phyloP scores from a whole-genome alignment of 73 alveolate genomes.

The Urostyla sp. region DNA sequence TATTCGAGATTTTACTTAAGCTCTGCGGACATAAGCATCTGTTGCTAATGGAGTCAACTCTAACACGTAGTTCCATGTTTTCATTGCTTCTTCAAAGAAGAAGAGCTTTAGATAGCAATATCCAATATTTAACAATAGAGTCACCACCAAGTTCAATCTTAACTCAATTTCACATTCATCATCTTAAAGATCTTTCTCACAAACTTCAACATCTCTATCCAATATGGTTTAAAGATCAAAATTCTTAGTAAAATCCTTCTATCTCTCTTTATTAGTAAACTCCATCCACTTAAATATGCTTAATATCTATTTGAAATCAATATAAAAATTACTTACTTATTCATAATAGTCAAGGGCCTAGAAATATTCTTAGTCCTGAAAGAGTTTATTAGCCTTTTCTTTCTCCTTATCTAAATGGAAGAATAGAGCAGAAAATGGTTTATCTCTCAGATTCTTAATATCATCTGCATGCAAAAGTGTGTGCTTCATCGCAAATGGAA shows the following conservation, averaged over 20 bases:
- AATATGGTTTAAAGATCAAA: conserved; percentile 48
- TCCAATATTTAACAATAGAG: conserved; percentile 30
- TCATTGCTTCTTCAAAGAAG: conserved; percentile 48
- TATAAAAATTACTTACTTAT: not conserved
- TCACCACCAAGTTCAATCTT: conserved; percentile 32
- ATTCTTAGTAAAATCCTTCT: conserved; percentile 36
- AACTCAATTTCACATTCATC: conserved; percentile 56
- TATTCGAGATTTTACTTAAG: conserved; percentile 6
- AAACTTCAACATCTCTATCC: not conserved
- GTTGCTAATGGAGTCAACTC: conserved; percentile 42
- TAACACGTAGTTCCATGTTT: conserved; percentile 3
- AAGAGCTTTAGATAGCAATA: conserved; percentile 35
- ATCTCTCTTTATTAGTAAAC: conserved; percentile 20
- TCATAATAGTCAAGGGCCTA: conserved; percentile 48
- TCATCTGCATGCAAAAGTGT: conserved; percentile 55
- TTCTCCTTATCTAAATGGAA: conserved; percentile 40
- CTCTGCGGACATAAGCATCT: conserved; percentile 48
- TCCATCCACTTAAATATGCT: conserved; percentile 54
- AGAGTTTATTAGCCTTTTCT: conserved; percentile 48
- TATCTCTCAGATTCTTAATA: conserved; percentile 42
- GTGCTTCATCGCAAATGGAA: conserved; percentile 36
- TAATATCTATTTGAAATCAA: too few relatives aligned
- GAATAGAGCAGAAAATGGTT: conserved; percentile 56
- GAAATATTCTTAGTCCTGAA: conserved; percentile 21
- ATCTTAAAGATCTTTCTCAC: conserved; percentile 42